These are phyloP conservation scores for Phytopythium chamaehyphon DNA, from an alignment of 352 stramenopile genomes.

Conservation along the genomic window DNA sequence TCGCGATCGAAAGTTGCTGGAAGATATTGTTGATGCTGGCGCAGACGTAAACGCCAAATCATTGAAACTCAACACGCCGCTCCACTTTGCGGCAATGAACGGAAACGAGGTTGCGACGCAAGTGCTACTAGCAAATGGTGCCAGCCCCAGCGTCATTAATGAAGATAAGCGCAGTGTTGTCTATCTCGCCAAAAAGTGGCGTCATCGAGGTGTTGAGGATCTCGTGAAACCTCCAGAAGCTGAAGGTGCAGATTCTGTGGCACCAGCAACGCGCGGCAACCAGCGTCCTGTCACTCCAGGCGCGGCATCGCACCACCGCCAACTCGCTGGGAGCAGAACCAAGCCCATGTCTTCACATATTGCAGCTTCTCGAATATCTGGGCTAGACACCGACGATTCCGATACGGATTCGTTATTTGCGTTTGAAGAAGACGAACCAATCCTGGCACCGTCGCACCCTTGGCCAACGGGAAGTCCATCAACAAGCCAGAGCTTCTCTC, in stretches of 20 bases:
- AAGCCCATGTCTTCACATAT: neutral
- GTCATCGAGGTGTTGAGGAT: conserved; percentile 49
- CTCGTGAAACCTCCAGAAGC: conserved; percentile 44
- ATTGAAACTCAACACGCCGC: conserved; percentile 67
- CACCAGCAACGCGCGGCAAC: neutral
- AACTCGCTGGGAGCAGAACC: neutral
- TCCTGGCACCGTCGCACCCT: conserved; percentile 39
- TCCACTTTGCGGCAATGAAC: conserved; percentile 79
- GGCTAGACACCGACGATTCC: conserved; percentile 40
- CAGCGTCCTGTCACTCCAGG: conserved; percentile 1
- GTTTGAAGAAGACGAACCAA: conserved; percentile 59
- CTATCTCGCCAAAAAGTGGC: conserved; percentile 76
- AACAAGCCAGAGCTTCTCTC: conserved; percentile 18
- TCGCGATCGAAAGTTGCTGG: conserved; percentile 37
- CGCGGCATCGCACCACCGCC: neutral
- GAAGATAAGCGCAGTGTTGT: conserved; percentile 74
- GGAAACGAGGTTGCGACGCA: conserved; percentile 61
- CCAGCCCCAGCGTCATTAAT: conserved; percentile 59
- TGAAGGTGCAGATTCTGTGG: conserved; percentile 3
- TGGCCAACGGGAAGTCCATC: conserved; percentile 20
- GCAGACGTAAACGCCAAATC: conserved; percentile 67
- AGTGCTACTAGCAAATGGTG: conserved; percentile 55
- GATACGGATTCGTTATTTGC: conserved; percentile 48
- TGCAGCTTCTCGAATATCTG: neutral
- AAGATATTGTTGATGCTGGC: conserved; percentile 39